Evolutionary conservation across 2,329 filamentous ascomycete species (phyloP).

Genomic region (Alternaria consortialis): DNA sequence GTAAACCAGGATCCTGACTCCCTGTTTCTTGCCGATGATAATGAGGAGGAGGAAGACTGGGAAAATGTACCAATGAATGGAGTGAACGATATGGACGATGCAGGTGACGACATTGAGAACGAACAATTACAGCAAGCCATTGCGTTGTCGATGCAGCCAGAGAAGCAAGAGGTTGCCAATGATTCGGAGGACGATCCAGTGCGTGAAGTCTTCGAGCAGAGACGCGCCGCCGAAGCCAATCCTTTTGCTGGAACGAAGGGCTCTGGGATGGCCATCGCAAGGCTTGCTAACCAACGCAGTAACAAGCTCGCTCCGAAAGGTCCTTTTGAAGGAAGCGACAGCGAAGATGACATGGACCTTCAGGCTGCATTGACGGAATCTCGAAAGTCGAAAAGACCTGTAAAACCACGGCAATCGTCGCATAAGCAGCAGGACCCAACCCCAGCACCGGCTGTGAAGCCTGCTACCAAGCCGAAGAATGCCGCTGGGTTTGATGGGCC

Average conservation of each 20-base stretch:
- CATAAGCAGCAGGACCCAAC: conserved; percentile 31
- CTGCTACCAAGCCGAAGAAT: conserved; percentile 58
- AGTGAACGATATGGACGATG: conserved; percentile 65
- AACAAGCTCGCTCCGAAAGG: conserved; percentile 59
- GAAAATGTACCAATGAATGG: conserved; percentile 57
- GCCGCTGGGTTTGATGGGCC: conserved; percentile 76
- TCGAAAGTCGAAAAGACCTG: conserved; percentile 60
- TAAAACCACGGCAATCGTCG: conserved; percentile 43
- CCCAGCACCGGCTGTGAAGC: conserved; percentile 26
- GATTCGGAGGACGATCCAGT: conserved; percentile 54
- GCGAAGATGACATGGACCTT: conserved; percentile 79
- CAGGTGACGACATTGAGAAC: conserved; percentile 65
- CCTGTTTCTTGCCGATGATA: conserved; percentile 63
- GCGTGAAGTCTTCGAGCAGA: conserved; percentile 57
- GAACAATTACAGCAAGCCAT: conserved; percentile 84
- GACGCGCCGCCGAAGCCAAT: conserved; percentile 53
- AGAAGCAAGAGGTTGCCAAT: conserved; percentile 62
- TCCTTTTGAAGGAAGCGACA: conserved; percentile 57
- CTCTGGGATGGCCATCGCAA: conserved; percentile 69
- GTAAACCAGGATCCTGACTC: conserved; percentile 58
- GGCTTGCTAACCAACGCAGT: conserved; percentile 77
- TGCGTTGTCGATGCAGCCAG: conserved; percentile 76
- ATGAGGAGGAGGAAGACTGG: conserved; percentile 53
- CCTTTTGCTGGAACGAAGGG: conserved; percentile 54
- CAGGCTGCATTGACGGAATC: conserved; percentile 78